A percentile compares a stretch with the other conserved stretches of the same genome.
Conservation (phyloP, 164 flowering plant genomes). For the Taxillus chinensis region DNA sequence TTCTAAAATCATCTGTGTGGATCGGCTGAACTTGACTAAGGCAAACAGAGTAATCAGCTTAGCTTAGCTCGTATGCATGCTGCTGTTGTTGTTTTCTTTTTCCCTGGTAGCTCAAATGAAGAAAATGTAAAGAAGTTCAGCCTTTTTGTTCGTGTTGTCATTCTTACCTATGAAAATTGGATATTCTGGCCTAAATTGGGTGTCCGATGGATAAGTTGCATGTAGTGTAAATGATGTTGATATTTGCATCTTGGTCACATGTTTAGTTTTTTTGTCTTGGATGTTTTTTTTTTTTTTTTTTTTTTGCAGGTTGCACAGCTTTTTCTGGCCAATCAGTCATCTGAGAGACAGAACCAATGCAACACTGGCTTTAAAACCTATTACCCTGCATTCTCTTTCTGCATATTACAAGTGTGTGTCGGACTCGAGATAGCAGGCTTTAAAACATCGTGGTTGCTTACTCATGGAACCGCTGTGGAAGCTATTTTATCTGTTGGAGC, state of each 20-base stretch:
- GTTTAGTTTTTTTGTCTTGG: background rate
- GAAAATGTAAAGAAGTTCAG: no score
- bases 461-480: constrained; percentile 76
- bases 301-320: constrained; percentile 23
- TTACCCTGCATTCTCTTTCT: no score
- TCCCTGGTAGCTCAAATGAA: no score
- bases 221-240: background rate
- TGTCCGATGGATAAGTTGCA: background rate
- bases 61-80: no score
- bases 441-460: constrained; percentile 1
- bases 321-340: constrained; percentile 6
- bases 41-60: no score
- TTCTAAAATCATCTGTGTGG: background rate
- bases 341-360: constrained; percentile 7
- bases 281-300: constrained; percentile 1
- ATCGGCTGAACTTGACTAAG: no score
- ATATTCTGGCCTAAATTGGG: no score
- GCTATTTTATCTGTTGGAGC: constrained; percentile 71
- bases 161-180: no score
- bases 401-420: background rate
- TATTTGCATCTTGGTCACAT: background rate
- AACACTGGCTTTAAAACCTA: constrained; percentile 7
- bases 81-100: no score
- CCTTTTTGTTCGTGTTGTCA: no score
- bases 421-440: background rate